Evolutionary conservation across 176 grass and related monocot species (phyloP).

Genomic region (Musa schizocarpa): DNA sequence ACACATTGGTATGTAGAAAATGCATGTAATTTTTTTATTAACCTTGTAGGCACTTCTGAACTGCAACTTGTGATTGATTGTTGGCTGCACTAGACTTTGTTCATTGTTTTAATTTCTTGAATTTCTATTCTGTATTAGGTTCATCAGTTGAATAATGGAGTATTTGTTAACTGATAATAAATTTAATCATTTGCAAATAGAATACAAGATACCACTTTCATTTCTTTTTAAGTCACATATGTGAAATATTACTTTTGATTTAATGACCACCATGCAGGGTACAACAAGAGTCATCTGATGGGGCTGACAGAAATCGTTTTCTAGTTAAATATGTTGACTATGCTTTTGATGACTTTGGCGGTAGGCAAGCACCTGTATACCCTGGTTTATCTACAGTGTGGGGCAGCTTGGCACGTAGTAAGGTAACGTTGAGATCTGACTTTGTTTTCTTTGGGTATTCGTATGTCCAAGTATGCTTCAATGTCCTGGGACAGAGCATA

Average conservation of each 20-base stretch:
- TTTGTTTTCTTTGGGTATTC: constrained; percentile 6
- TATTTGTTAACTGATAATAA: neutral
- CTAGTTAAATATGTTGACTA: constrained; percentile 96
- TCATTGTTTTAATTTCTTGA: too few relatives aligned
- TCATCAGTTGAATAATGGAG: too few relatives aligned
- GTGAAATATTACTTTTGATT: neutral
- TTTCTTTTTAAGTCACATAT: neutral
- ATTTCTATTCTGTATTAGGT: too few relatives aligned
- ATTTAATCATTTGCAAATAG: neutral
- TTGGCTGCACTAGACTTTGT: too few relatives aligned
- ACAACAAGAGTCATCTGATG: constrained; percentile 97
- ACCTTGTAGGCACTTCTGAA: too few relatives aligned
- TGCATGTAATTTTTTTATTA: too few relatives aligned
- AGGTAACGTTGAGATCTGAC: constrained; percentile 35
- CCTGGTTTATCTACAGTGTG: constrained; percentile 98
- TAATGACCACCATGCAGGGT: constrained; percentile 39
- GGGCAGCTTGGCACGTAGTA: constrained; percentile 98
- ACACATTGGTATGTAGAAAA: too few relatives aligned
- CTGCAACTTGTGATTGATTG: too few relatives aligned
- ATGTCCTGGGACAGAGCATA: neutral
- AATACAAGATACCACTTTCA: neutral
- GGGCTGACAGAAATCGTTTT: constrained; percentile 87
- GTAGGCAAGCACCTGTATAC: constrained; percentile 79
- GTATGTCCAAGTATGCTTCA: neutral
- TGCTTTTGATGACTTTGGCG: constrained; percentile 88